phyloP scores from a whole-genome alignment of 257 asterid species.

The Ajuga chamaepitys region DNA sequence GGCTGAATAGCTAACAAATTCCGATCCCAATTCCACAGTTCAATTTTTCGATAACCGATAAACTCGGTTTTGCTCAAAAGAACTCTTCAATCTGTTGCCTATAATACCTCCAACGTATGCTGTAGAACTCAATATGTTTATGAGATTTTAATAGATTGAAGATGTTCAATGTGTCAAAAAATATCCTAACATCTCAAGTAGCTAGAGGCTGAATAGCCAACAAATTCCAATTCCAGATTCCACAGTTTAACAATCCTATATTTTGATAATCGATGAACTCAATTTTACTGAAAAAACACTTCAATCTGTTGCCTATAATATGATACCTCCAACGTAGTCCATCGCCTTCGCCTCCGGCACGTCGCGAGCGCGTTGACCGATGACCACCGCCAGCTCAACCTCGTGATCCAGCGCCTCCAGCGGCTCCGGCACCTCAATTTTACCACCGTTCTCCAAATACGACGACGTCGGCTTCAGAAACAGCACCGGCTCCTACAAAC shows the following conservation, averaged over 20 bases:
- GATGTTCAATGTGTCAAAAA: not conserved
- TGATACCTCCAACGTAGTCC: constrained; percentile 77
- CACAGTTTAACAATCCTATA: not conserved
- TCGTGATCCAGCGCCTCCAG: constrained; percentile 82
- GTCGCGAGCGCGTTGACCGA: constrained; percentile 75
- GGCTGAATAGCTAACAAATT: not conserved
- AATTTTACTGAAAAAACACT: not conserved
- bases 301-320: not conserved
- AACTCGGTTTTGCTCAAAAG: too few species aligned
- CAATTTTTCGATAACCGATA: too few species aligned
- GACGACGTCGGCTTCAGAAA: constrained; percentile 95
- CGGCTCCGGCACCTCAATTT: constrained; percentile 75
- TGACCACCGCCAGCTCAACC: constrained; percentile 96
- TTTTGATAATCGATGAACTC: not conserved
- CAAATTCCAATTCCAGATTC: not conserved
- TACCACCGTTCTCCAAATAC: constrained; percentile 82
- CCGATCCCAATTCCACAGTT: too few species aligned
- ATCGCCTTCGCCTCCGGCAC: constrained; percentile 78
- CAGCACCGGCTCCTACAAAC: constrained; percentile 82
- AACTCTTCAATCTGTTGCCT: too few species aligned
- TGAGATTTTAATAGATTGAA: too few species aligned
- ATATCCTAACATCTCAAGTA: not conserved
- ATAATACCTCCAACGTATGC: too few species aligned
- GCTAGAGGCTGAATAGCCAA: not conserved
- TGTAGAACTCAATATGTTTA: too few species aligned